Conservation (phyloP, 2,329 filamentous ascomycete genomes). For the Penicillium rolfsii region DNA sequence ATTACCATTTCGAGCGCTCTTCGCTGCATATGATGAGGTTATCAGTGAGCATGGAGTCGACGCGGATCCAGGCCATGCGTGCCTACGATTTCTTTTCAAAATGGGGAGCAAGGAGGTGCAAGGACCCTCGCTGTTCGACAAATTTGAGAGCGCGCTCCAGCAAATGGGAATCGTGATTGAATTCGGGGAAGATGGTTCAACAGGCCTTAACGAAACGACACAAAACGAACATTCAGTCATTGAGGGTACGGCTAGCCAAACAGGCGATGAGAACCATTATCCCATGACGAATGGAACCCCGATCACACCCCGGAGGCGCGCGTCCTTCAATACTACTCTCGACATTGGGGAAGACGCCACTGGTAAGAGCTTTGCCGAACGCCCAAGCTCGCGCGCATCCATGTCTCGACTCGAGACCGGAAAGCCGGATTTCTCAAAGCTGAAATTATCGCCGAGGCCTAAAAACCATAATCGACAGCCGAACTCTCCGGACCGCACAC, state of each 20-base stretch:
- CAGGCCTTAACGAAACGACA: slow-evolving; percentile 39
- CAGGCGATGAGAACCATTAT: slow-evolving; percentile 22
- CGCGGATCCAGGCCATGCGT: slow-evolving; percentile 72
- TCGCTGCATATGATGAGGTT: slow-evolving; percentile 76
- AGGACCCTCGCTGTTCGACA: slow-evolving; percentile 64
- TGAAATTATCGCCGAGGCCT: slow-evolving; percentile 25
- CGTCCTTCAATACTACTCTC: slow-evolving; percentile 58
- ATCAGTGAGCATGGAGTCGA: slow-evolving; percentile 72
- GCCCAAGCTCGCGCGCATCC: slow-evolving; percentile 49
- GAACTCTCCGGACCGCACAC: slow-evolving; percentile 39
- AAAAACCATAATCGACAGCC: slow-evolving; percentile 16
- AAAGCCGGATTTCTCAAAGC: slow-evolving; percentile 40
- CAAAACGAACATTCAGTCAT: slow-evolving; percentile 32
- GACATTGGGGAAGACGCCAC: slow-evolving; percentile 59
- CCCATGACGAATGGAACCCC: slow-evolving; percentile 36
- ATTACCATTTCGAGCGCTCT: slow-evolving; percentile 75
- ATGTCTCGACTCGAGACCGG: slow-evolving; percentile 47
- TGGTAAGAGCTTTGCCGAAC: slow-evolving; percentile 42
- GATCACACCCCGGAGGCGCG: slow-evolving; percentile 48
- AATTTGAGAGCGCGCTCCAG: slow-evolving; percentile 69
- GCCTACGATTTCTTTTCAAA: slow-evolving; percentile 77
- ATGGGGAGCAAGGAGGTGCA: slow-evolving; percentile 66
- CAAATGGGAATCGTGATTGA: slow-evolving; percentile 74
- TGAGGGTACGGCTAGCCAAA: slow-evolving; percentile 29
- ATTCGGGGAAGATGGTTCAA: slow-evolving; percentile 53